Base-by-base conservation (phyloP, 352 stramenopile species). In the Phytophthora nicotianae region DNA sequence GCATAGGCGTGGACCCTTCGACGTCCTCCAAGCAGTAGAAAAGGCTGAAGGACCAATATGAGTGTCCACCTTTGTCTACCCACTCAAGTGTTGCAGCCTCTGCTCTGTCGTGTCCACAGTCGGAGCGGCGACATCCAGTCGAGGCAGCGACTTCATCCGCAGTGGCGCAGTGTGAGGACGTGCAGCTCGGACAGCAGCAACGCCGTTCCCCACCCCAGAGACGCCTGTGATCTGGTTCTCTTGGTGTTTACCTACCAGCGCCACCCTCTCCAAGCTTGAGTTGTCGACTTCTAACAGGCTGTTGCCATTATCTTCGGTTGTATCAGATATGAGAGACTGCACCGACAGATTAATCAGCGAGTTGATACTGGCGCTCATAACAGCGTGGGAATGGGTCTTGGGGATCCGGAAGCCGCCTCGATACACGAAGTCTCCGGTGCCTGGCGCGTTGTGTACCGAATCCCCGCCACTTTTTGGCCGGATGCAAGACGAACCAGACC, bases 401-500 rank as follows among this genome's bases (percentile, higher is more conserved):
- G 81, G 79, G 38, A 90, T 64, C 1, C 81, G 79, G 50, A 90
- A 89, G 1, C 81, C 81, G 0, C 70, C 79, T 20, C 81, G 70
- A 23, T 90, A 90, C 38, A 90, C 61, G 46, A 70, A 89, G 14
- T 88, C 81, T 11, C 50, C 69, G 16, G 70, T 64, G 2, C 81
- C 81, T 16, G 76, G 69, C 2, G 75, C 57, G 9, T 81, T 69
- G 33, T 90, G 76, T 13, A 88, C 21, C 2, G 55, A 29, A 20
- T 75, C 74, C 20, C 47, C 38, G 16, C 52, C 48, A 23, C 55
- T 69, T 32, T 83, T 82, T 7, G 74, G 76, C 2, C 63, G 69
- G 6, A 79, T 43, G 0, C 38, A 58, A 1, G 62, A 63, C 9
- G 69, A 40, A 2, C 81, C 81, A 0, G 79, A 88, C 3, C 77